Conservation (phyloP, 306 rosid species). For the Begonia masoniana region DNA sequence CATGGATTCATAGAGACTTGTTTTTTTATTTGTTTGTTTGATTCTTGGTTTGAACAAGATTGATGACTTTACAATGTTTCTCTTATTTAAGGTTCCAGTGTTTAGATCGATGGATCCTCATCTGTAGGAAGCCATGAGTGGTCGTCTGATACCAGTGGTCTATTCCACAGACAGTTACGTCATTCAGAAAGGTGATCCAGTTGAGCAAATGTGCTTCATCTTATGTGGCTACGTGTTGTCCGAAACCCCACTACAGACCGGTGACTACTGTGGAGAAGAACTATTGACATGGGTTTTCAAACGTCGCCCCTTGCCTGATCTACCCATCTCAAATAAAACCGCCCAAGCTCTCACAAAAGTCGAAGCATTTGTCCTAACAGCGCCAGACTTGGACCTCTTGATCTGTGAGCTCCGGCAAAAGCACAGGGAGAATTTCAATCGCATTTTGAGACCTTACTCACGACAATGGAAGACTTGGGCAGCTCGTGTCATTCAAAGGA, state of each 20-base stretch:
- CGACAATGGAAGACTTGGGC: slow-evolving; percentile 93
- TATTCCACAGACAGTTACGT: slow-evolving; percentile 71
- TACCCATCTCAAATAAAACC: slow-evolving; percentile 83
- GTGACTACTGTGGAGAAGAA: slow-evolving; percentile 97
- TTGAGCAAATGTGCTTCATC: neutral
- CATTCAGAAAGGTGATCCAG: slow-evolving; percentile 43
- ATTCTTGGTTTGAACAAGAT: neutral
- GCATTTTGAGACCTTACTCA: slow-evolving; percentile 62
- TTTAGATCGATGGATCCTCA: slow-evolving; percentile 93
- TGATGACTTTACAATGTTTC: slow-evolving; percentile 2
- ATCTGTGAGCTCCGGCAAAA: neutral
- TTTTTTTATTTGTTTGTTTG: neutral
- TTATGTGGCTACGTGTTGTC: slow-evolving; percentile 59
- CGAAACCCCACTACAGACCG: slow-evolving; percentile 67
- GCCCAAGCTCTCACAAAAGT: slow-evolving; percentile 75
- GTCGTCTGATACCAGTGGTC: slow-evolving; percentile 71
- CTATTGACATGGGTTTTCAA: slow-evolving; percentile 92
- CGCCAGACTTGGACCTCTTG: slow-evolving; percentile 37
- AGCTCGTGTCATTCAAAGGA: slow-evolving; percentile 79
- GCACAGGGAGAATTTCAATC: neutral
- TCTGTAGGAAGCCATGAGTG: slow-evolving; percentile 80
- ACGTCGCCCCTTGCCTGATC: slow-evolving; percentile 58
- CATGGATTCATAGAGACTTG: neutral
- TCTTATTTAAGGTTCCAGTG: slow-evolving; percentile 56
- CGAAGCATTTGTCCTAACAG: slow-evolving; percentile 74